phyloP scores from a whole-genome alignment of 805 yeast species.

The Barnettozyma sp. region DNA sequence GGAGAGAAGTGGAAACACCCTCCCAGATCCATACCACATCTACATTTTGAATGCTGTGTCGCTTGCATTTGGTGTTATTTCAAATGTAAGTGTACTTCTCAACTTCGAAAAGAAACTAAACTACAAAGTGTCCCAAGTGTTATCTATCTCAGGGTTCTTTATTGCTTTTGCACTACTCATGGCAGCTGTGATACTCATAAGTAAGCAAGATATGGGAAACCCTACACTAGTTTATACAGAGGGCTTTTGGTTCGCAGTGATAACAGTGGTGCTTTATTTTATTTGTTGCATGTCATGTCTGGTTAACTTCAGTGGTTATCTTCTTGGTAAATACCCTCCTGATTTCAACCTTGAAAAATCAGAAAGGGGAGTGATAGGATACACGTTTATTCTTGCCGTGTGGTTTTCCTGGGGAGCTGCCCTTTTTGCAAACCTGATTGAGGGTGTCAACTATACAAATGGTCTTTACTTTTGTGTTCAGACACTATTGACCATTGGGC shows the following conservation, averaged over 20 bases:
- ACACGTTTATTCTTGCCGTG: conserved; percentile 53
- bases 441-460: conserved; percentile 49
- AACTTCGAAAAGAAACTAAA: conserved; percentile 56
- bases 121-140: conserved; percentile 53
- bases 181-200: conserved; percentile 37
- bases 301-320: conserved; percentile 58
- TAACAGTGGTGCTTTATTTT: conserved; percentile 58
- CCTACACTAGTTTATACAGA: conserved; percentile 40
- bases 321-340: conserved; percentile 55
- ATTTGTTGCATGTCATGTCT: conserved; percentile 45
- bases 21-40: conserved; percentile 36
- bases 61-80: conserved; percentile 54
- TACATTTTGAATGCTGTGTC: conserved; percentile 55
- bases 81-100: conserved; percentile 62
- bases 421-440: conserved; percentile 40
- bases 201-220: conserved; percentile 24
- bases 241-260: conserved; percentile 75
- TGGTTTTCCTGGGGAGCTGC: conserved; percentile 75
- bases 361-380: conserved; percentile 70
- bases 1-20: conserved; percentile 20
- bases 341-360: conserved; percentile 56
- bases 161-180: conserved; percentile 49
- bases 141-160: conserved; percentile 61
- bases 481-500: conserved; percentile 71
- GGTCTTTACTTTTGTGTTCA: conserved; percentile 68